Evolutionary conservation across 2,329 filamentous ascomycete genomes (phyloP), one percentile per base, ranked within the genome.

Genomic region (Emergomyces africanus): DNA sequence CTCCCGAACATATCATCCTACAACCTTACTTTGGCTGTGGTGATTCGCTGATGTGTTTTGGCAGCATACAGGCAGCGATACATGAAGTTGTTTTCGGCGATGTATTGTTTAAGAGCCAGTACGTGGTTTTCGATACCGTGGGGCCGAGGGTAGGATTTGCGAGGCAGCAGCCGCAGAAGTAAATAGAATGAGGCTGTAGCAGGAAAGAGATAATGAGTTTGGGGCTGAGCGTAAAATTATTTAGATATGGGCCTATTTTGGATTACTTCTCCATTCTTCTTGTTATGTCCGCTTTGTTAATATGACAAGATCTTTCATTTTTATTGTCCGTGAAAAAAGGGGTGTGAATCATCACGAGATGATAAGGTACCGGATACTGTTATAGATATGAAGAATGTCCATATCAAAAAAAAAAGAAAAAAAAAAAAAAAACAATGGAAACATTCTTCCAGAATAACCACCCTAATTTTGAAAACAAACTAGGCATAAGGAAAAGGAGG

Each of bases 31-130:
- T 37, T n/a, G 58, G 50, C 12, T 33, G 75, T 63, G 70, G 54
- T 18, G 54, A 33, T n/a, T 10, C 37, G 23, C 39, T 72, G 69
- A 25, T 81, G n/a, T 84, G 83, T 51, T 76, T 82, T 57, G 83
- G 83, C 54, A 82, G 82, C 15, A 72, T 85, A 15, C 81, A 82
- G 61, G 82, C 81, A 2, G 79, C 79, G 18, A 76, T 79, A 60
- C 78, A 80, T 58, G 79, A 72, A 1, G 75, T 77, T 30, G 80
- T 85, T 56, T 79, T 79, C 59, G 83, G 83, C 15, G 83, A 84
- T 64, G 75, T 79, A 25, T 79, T 85, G 69, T 75, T 85, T 65
- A 82, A 80, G 72, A 75, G 79, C 5, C 78, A 82, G 65, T 82
- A 83, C 66, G 81, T 83, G 39, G 81, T 83, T 58, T 85, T 85